A percentile compares a stretch with the other conserved stretches of the same genome.
Evolutionary conservation across 2,329 filamentous ascomycete genomes (phyloP).

Genomic region (Colletotrichum sojae): DNA sequence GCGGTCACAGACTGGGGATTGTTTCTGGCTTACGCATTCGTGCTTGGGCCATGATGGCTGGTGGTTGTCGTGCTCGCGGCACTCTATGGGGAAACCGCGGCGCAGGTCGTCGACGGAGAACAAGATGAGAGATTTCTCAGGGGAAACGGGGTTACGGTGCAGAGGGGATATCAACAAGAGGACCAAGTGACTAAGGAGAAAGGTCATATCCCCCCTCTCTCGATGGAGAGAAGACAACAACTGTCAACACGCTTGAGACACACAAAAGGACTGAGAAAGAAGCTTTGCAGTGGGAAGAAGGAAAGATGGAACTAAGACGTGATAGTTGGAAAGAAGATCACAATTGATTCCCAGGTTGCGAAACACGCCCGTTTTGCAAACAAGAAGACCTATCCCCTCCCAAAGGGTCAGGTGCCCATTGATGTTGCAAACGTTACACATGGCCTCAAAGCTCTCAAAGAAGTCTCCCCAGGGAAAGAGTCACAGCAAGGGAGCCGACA

Average conservation of each 20-base stretch:
- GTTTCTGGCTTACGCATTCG: slow-evolving; percentile 28
- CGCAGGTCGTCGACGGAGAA: background rate
- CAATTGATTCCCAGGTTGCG: slow-evolving; percentile 14
- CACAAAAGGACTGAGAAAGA: background rate
- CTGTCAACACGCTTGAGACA: background rate
- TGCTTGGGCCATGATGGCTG: slow-evolving; percentile 33
- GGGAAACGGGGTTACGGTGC: background rate
- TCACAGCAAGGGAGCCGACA: background rate
- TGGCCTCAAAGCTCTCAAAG: background rate
- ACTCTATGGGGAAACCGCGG: background rate
- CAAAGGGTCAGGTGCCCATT: background rate
- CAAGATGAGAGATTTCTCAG: background rate
- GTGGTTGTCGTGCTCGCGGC: background rate
- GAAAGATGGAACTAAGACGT: background rate
- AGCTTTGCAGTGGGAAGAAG: too few relatives aligned
- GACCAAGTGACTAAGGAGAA: slow-evolving; percentile 5
- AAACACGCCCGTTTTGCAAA: slow-evolving; percentile 33
- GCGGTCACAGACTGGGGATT: accelerated
- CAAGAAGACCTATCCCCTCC: background rate
- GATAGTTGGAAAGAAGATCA: slow-evolving; percentile 14
- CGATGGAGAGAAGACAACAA: background rate
- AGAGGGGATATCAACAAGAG: slow-evolving; percentile 2
- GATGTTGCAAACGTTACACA: background rate
- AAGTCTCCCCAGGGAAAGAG: background rate
- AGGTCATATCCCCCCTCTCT: background rate